Evolutionary conservation across 345 rosid species (phyloP).

Genomic region (Sonneratia alba): DNA sequence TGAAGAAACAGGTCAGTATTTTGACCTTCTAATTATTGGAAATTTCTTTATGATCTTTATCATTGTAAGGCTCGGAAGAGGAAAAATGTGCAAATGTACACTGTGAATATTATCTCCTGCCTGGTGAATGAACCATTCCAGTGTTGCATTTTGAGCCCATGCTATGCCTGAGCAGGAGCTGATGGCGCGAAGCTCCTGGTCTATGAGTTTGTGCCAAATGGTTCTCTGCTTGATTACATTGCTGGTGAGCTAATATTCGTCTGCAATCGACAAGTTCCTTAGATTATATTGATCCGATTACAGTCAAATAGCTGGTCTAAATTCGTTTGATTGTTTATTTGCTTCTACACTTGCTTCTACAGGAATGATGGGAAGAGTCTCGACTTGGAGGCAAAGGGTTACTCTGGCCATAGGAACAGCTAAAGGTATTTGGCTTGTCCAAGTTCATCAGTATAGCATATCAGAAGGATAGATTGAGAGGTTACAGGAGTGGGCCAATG

Average conservation of each 20-base stretch:
- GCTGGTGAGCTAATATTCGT: constrained; percentile 22
- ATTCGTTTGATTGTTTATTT: background rate
- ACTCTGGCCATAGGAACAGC: constrained; percentile 57
- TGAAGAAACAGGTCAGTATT: constrained; percentile 37
- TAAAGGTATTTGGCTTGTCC: constrained; percentile 24
- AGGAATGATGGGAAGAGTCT: constrained; percentile 35
- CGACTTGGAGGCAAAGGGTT: constrained; percentile 53
- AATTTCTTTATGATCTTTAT: background rate
- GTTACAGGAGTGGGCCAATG: background rate
- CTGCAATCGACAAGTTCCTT: background rate
- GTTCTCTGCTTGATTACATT: constrained; percentile 50
- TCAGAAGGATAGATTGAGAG: background rate
- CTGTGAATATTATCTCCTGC: background rate
- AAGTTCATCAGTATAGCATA: background rate
- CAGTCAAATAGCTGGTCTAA: background rate
- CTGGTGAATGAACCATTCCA: too few species aligned
- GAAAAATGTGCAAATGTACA: too few species aligned
- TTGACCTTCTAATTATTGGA: background rate
- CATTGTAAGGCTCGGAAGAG: too few species aligned
- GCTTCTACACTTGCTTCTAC: background rate
- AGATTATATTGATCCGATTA: background rate
- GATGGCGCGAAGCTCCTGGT: constrained; percentile 36
- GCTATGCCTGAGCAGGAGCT: constrained; percentile 22
- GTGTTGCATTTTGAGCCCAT: background rate
- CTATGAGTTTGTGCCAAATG: constrained; percentile 48